A percentile compares a stretch with the other conserved stretches of the same genome.
phyloP scores from a whole-genome alignment of 2,329 filamentous ascomycete species.

The Metarhizium album region DNA sequence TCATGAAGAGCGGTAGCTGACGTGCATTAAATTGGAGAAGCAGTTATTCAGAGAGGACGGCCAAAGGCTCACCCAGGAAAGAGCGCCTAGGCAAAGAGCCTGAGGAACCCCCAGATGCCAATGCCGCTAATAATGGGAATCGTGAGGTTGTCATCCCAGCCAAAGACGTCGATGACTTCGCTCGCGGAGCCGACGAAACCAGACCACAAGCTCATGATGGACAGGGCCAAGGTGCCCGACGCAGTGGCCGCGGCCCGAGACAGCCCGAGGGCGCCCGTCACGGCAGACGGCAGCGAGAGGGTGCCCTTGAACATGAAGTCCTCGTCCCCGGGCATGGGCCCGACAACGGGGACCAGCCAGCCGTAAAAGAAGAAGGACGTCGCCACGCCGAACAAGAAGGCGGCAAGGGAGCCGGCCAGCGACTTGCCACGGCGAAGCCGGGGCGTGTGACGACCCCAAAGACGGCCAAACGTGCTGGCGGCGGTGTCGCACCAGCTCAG shows the following conservation, averaged over 20 bases:
- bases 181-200: constrained; percentile 83
- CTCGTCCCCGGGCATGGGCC: constrained; percentile 58
- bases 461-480: constrained; percentile 82
- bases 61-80: not conserved
- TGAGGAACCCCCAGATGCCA: constrained; percentile 86
- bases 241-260: constrained; percentile 49
- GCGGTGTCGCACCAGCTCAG: constrained; percentile 98
- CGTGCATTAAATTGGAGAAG: not conserved
- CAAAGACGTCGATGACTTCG: constrained; percentile 83
- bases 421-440: constrained; percentile 81
- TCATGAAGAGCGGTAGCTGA: not conserved
- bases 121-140: constrained; percentile 86
- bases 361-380: constrained; percentile 87
- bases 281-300: constrained; percentile 55
- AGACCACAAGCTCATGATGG: constrained; percentile 72
- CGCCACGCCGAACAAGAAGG: constrained; percentile 69
- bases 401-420: constrained; percentile 76
- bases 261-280: constrained; percentile 51
- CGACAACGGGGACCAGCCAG: constrained; percentile 60
- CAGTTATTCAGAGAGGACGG: not conserved
- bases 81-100: constrained; percentile 56
- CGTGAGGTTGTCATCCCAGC: constrained; percentile 95
- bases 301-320: constrained; percentile 67
- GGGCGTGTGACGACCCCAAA: constrained; percentile 83
- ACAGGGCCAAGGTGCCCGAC: constrained; percentile 61